These are phyloP conservation scores for Akanthomyces lecanii DNA, from an alignment of 2,329 filamentous ascomycete genomes.

Conservation along the genomic window DNA sequence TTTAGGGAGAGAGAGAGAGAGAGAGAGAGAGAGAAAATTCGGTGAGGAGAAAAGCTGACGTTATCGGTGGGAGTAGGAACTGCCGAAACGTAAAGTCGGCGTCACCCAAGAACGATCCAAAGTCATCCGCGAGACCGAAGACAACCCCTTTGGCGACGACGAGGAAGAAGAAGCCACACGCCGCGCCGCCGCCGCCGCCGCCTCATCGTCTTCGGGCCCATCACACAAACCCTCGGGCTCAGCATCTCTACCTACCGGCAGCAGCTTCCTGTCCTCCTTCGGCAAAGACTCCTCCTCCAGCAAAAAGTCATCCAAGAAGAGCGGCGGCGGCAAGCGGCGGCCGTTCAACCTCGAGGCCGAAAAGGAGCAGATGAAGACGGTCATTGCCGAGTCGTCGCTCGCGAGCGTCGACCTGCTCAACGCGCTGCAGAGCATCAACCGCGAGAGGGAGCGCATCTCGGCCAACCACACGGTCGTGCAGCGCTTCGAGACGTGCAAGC, in stretches of 20 bases:
- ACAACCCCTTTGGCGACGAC: conserved; percentile 65
- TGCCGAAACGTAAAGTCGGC: conserved; percentile 64
- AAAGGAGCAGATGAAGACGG: conserved; percentile 78
- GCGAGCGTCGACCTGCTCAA: conserved; percentile 90
- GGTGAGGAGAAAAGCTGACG: not conserved
- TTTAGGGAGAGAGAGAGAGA: not conserved
- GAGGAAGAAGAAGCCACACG: conserved; percentile 50
- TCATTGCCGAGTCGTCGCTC: conserved; percentile 86
- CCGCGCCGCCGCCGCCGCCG: not conserved
- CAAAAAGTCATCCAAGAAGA: not conserved
- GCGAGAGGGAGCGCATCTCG: conserved; percentile 82
- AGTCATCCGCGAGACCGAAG: conserved; percentile 77
- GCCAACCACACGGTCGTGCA: conserved; percentile 72
- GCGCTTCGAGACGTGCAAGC: conserved; percentile 82
- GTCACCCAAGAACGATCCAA: conserved; percentile 75
- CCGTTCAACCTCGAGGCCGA: conserved; percentile 83
- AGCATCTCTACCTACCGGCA: not conserved
- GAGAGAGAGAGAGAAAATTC: not conserved
- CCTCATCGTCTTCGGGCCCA: conserved; percentile 31
- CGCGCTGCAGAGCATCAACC: conserved; percentile 81
- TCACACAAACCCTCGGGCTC: conserved; percentile 5
- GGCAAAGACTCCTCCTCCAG: not conserved
- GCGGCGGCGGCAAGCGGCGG: conserved; percentile 47
- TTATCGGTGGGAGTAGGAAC: conserved; percentile 42
- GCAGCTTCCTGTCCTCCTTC: not conserved